These are phyloP conservation scores for Cercophora scortea DNA, from an alignment of 495 filamentous ascomycete genomes.

Conservation along the genomic window DNA sequence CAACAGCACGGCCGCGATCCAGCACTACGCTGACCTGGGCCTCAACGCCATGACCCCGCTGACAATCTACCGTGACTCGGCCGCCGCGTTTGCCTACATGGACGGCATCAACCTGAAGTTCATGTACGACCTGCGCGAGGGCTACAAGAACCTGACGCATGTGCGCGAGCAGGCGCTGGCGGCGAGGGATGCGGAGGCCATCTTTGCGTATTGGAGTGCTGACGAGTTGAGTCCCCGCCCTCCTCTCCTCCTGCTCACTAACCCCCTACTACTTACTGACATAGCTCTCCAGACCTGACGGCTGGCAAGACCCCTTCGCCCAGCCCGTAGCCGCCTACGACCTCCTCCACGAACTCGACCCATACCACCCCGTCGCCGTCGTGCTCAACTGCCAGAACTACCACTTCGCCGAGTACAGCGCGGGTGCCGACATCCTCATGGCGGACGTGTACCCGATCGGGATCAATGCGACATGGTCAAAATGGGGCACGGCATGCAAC, in stretches of 20 bases:
- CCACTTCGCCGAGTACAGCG: slow-evolving; percentile 53
- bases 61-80: slow-evolving; percentile 29
- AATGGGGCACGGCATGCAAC: slow-evolving; percentile 52
- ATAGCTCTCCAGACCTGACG: slow-evolving; percentile 47
- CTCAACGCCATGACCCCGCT: slow-evolving; percentile 36
- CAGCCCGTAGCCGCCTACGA: slow-evolving; percentile 26
- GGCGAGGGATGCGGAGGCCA: slow-evolving; percentile 42
- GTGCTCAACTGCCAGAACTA: slow-evolving; percentile 66
- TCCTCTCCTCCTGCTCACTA: neutral
- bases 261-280: neutral
- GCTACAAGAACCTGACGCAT: slow-evolving; percentile 49
- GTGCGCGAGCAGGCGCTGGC: slow-evolving; percentile 44
- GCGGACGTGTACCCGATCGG: slow-evolving; percentile 60
- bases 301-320: slow-evolving; percentile 51
- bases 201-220: slow-evolving; percentile 59
- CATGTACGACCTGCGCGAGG: slow-evolving; percentile 58
- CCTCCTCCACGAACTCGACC: slow-evolving; percentile 50
- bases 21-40: slow-evolving; percentile 41
- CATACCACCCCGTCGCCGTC: slow-evolving; percentile 60
- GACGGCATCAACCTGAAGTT: slow-evolving; percentile 50
- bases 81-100: slow-evolving; percentile 45
- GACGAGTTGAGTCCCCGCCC: slow-evolving; percentile 42
- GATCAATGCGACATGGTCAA: slow-evolving; percentile 44
- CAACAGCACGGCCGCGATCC: slow-evolving; percentile 33
- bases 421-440: slow-evolving; percentile 59